These are phyloP conservation scores for Pseudogymnoascus sp. DNA, from an alignment of 2,329 filamentous ascomycete genomes.

Conservation along the genomic window DNA sequence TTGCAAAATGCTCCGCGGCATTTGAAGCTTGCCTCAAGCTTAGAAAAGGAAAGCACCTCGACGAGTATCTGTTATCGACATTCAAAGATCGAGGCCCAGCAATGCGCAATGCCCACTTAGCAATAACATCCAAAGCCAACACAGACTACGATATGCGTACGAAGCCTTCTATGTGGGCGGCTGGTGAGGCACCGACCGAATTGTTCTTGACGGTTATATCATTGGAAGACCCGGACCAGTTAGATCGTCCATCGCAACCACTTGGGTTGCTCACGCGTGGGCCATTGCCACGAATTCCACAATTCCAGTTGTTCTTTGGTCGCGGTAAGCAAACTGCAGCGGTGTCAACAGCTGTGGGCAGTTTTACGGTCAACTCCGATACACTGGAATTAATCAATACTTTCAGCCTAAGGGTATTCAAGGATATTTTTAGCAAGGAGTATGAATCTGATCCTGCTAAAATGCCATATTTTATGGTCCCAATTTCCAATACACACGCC, in stretches of 20 bases:
- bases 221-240: constrained; percentile 46
- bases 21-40: constrained; percentile 74
- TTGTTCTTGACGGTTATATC: constrained; percentile 58
- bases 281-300: constrained; percentile 55
- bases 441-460: constrained; percentile 58
- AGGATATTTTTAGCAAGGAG: constrained; percentile 81
- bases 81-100: constrained; percentile 64
- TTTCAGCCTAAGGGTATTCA: constrained; percentile 71
- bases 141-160: constrained; percentile 67
- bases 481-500: constrained; percentile 32
- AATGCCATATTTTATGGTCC: constrained; percentile 79
- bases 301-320: constrained; percentile 66
- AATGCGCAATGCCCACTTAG: constrained; percentile 82
- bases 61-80: constrained; percentile 66
- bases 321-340: constrained; percentile 53
- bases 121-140: constrained; percentile 70
- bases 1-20: constrained; percentile 82
- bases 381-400: constrained; percentile 50
- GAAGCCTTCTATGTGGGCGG: constrained; percentile 70
- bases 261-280: constrained; percentile 65
- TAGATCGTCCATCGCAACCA: constrained; percentile 54
- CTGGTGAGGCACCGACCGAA: constrained; percentile 37
- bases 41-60: constrained; percentile 57
- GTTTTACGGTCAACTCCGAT: constrained; percentile 36
- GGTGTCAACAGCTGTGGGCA: constrained; percentile 35